phyloP scores from a whole-genome alignment of 1,284 basidiomycete species.

The Rhodotorula sp. region DNA sequence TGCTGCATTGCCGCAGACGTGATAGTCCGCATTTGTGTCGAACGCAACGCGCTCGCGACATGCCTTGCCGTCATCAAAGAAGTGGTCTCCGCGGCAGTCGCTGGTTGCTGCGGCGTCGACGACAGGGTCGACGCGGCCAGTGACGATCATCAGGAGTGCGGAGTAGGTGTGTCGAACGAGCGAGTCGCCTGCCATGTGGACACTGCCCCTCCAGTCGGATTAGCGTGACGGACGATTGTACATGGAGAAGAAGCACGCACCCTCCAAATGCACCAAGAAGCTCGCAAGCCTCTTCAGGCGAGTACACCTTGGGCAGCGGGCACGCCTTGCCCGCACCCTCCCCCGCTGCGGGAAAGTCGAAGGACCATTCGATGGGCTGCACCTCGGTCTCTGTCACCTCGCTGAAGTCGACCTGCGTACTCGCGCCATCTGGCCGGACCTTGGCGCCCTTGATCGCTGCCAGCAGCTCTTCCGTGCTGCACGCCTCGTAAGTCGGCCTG shows the following conservation, averaged over 20 bases:
- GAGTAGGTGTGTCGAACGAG: neutral
- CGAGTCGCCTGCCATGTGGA: constrained; percentile 11
- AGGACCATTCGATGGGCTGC: constrained; percentile 9
- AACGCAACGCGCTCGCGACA: constrained; percentile 1
- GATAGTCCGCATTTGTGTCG: neutral
- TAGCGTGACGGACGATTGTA: neutral
- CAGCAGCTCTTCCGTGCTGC: constrained; percentile 3
- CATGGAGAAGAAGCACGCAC: neutral
- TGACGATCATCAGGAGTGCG: constrained; percentile 11
- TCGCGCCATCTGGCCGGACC: constrained; percentile 1
- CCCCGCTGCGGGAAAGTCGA: neutral
- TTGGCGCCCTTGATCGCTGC: neutral
- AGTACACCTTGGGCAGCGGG: neutral
- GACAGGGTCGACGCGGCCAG: constrained; percentile 9
- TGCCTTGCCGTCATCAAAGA: constrained; percentile 12
- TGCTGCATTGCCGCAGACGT: neutral
- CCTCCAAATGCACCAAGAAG: constrained; percentile 4
- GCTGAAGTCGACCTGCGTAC: neutral
- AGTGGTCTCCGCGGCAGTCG: constrained; percentile 10
- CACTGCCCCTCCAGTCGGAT: neutral
- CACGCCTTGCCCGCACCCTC: neutral
- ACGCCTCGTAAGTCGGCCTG: neutral
- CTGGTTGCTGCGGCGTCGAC: neutral
- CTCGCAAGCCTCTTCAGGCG: constrained; percentile 11
- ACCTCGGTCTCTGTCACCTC: neutral